A percentile compares a stretch with the other conserved stretches of the same genome.
These are phyloP conservation scores for Globisporangium heterothallicum DNA, from an alignment of 352 stramenopile species.

Conservation along the genomic window DNA sequence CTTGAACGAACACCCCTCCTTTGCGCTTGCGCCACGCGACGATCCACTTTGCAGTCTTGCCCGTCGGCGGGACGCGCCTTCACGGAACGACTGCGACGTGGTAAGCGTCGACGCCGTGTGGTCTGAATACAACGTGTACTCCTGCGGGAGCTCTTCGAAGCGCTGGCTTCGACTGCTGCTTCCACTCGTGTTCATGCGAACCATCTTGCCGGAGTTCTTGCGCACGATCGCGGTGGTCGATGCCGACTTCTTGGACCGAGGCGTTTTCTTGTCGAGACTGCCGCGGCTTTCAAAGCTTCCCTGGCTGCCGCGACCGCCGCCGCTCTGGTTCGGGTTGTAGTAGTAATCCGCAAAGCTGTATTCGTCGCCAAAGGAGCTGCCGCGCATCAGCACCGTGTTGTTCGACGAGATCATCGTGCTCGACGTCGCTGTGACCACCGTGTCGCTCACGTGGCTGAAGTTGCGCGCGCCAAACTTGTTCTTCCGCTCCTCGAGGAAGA, in stretches of 20 bases:
- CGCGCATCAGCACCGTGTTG: constrained; percentile 41
- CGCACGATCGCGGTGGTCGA: constrained; percentile 33
- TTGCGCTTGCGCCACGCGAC: constrained; percentile 1
- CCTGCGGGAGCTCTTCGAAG: constrained; percentile 20
- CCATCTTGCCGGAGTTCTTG: constrained; percentile 50
- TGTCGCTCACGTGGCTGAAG: constrained; percentile 77
- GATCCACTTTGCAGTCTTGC: constrained; percentile 9
- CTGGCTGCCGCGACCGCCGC: constrained; percentile 5
- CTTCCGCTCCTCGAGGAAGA: constrained; percentile 79
- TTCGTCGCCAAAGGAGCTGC: constrained; percentile 25
- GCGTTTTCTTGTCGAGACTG: constrained; percentile 9
- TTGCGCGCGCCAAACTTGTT: constrained; percentile 73
- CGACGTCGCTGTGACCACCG: constrained; percentile 31
- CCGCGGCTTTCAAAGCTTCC: constrained; percentile 2
- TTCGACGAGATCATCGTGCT: constrained; percentile 16
- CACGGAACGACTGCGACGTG: neutral
- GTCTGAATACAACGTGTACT: constrained; percentile 28
- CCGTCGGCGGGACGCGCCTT: neutral
- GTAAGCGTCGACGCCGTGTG: neutral
- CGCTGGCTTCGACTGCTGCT: constrained; percentile 13
- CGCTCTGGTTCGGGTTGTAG: constrained; percentile 17
- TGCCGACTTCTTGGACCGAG: neutral
- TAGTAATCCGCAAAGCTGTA: constrained; percentile 25
- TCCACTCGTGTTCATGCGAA: constrained; percentile 14
- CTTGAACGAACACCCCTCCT: constrained; percentile 50